phyloP scores from a whole-genome alignment of 306 rosid genomes.

The Heteromeles arbutifolia region DNA sequence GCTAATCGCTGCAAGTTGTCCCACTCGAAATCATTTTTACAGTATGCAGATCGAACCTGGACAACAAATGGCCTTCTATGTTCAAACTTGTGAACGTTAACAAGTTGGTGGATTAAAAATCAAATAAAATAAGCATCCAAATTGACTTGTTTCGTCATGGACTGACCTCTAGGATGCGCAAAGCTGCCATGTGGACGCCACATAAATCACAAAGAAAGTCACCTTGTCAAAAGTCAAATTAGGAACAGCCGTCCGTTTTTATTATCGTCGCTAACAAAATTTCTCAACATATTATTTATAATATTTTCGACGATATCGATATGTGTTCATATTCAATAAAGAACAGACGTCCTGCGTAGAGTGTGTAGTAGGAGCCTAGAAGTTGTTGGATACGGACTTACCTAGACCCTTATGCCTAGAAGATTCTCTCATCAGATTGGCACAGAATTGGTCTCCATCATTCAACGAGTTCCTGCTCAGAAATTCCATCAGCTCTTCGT shows the following conservation, averaged over 20 bases:
- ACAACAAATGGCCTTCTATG: not conserved
- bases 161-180: constrained; percentile 71
- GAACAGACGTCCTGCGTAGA: too few species aligned
- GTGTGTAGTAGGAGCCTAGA: too few species aligned
- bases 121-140: not conserved
- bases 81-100: not conserved
- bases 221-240: constrained; percentile 12
- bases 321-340: too few species aligned
- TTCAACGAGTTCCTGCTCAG: constrained; percentile 55
- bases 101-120: not conserved
- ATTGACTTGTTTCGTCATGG: not conserved
- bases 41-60: constrained; percentile 83
- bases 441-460: constrained; percentile 87
- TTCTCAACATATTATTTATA: too few species aligned
- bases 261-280: not conserved
- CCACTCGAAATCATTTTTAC: constrained; percentile 89
- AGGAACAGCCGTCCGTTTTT: not conserved
- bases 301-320: too few species aligned
- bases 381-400: constrained; percentile 9
- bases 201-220: not conserved
- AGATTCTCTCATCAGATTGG: constrained; percentile 79
- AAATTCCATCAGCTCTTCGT: constrained; percentile 73
- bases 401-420: constrained; percentile 79
- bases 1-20: constrained; percentile 68
- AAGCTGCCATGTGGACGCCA: constrained; percentile 51